Evolutionary conservation across 1,284 basidiomycete species (phyloP).

Genomic region (Farysia itapuensis): DNA sequence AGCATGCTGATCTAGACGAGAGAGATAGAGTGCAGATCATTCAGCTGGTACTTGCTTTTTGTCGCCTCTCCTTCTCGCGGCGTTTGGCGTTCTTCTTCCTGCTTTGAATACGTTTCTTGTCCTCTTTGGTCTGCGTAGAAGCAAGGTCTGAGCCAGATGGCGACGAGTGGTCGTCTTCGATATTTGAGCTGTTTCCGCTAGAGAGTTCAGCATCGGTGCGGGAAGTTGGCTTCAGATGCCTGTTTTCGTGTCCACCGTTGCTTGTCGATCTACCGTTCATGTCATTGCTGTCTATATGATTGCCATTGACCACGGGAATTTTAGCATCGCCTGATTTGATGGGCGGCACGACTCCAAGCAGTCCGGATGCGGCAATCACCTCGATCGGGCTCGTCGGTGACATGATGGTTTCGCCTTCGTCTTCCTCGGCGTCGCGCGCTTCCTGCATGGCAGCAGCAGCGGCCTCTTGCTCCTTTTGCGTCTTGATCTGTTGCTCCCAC

Average conservation of each 20-base stretch:
- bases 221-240: slow-evolving; percentile 1
- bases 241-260: background rate
- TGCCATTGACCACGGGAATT: slow-evolving; percentile 12
- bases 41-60: slow-evolving; percentile 19
- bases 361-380: slow-evolving; percentile 8
- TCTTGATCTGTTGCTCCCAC: slow-evolving; percentile 59
- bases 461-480: slow-evolving; percentile 53
- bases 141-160: slow-evolving; percentile 25
- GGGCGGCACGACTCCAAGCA: slow-evolving; percentile 39
- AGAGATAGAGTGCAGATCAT: no score
- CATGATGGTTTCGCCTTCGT: slow-evolving; percentile 2
- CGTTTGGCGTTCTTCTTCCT: slow-evolving; percentile 38
- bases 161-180: slow-evolving; percentile 21
- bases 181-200: slow-evolving; percentile 15
- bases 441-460: slow-evolving; percentile 25
- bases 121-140: slow-evolving; percentile 21
- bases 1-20: no score
- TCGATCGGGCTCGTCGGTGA: background rate
- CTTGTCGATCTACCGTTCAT: background rate
- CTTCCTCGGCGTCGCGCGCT: background rate
- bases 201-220: background rate
- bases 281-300: background rate
- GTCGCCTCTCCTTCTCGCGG: slow-evolving; percentile 30
- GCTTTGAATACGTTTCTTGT: slow-evolving; percentile 27
- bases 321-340: slow-evolving; percentile 23